These are phyloP conservation scores for Sordariomycetes sp. DNA, from an alignment of 2,329 filamentous ascomycete species.

Conservation along the genomic window DNA sequence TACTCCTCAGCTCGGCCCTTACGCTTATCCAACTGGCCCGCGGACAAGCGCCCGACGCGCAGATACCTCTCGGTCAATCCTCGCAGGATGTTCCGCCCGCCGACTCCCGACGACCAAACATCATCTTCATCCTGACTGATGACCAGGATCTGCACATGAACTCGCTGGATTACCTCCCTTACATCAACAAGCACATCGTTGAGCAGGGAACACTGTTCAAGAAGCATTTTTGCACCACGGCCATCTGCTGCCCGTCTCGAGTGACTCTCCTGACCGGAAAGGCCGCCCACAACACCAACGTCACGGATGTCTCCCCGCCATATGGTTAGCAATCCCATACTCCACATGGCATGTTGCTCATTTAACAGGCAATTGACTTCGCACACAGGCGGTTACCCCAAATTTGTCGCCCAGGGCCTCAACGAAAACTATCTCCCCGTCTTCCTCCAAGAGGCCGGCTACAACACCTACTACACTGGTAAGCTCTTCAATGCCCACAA, in stretches of 20 bases:
- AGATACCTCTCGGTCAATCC: constrained; percentile 1
- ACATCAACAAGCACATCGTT: constrained; percentile 37
- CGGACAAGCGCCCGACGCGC: not conserved
- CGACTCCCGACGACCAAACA: constrained; percentile 28
- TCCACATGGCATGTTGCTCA: constrained; percentile 10
- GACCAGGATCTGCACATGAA: constrained; percentile 52
- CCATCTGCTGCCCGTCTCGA: constrained; percentile 51
- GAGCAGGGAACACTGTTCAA: constrained; percentile 43
- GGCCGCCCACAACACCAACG: constrained; percentile 50
- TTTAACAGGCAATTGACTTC: not conserved
- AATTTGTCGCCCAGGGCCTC: constrained; percentile 44
- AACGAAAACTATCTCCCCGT: constrained; percentile 57
- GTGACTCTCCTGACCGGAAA: constrained; percentile 48
- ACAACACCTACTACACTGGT: constrained; percentile 59
- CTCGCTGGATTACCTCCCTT: constrained; percentile 44
- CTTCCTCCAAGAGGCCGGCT: constrained; percentile 55
- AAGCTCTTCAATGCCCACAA: constrained; percentile 45
- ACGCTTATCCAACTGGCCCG: not conserved
- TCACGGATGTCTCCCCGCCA: constrained; percentile 35
- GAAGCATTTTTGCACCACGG: constrained; percentile 51
- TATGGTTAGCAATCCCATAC: constrained; percentile 34
- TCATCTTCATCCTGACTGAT: constrained; percentile 53
- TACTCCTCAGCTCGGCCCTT: not conserved
- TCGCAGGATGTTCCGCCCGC: not conserved
- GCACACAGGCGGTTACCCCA: constrained; percentile 27